phyloP scores from a whole-genome alignment of 108 stramenopile genomes.

The Cyclotella choctawhatcheeana region DNA sequence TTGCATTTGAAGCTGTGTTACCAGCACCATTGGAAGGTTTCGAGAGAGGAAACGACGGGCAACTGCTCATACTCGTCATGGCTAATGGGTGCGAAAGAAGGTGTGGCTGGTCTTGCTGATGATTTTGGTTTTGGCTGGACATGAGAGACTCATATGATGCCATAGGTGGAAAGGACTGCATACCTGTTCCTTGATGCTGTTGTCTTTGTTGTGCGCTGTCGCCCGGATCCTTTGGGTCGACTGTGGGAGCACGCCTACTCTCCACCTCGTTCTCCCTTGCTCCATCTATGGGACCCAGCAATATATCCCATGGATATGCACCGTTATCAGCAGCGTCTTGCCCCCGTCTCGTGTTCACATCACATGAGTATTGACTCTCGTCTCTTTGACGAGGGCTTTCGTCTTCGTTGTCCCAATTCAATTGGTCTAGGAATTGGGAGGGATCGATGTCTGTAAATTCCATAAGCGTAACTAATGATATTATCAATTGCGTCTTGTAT shows the following conservation, averaged over 20 bases:
- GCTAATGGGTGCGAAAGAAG: constrained; percentile 25
- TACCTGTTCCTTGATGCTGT: too few species aligned
- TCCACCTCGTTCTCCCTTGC: too few species aligned
- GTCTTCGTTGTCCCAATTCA: background rate
- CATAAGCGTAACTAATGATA: constrained; percentile 3
- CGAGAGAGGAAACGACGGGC: constrained; percentile 22
- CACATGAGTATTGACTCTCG: constrained; percentile 5
- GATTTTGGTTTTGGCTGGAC: background rate
- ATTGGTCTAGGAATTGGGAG: background rate
- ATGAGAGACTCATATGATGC: too few species aligned
- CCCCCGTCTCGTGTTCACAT: background rate
- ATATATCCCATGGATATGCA: background rate
- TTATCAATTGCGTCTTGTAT: too few species aligned
- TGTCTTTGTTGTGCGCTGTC: too few species aligned
- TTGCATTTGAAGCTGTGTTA: background rate
- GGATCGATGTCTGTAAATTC: constrained; percentile 19
- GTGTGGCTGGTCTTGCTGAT: constrained; percentile 1
- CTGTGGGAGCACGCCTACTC: too few species aligned
- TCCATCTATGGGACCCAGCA: too few species aligned
- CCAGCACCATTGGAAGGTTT: background rate
- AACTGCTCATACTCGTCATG: constrained; percentile 37
- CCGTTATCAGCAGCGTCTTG: background rate
- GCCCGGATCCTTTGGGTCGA: too few species aligned
- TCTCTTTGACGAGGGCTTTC: background rate
- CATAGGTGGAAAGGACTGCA: too few species aligned